phyloP scores from a whole-genome alignment of 768 basidiomycete genomes.

The Clitopilus hobsonii region DNA sequence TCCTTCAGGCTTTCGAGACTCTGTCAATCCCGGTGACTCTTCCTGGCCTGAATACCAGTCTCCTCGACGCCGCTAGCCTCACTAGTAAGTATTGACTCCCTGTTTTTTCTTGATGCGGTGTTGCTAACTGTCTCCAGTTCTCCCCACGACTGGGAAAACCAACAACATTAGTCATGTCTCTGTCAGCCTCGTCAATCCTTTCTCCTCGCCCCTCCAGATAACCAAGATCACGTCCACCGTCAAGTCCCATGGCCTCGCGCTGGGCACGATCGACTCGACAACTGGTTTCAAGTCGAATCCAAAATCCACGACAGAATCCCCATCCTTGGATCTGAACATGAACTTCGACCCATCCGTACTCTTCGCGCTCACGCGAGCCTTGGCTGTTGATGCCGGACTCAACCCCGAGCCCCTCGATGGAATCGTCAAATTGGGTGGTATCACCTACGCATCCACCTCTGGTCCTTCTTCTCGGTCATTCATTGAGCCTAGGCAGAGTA shows the following conservation, averaged over 20 bases:
- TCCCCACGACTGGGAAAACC: conserved; percentile 55
- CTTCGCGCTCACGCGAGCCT: conserved; percentile 65
- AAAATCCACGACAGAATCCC: conserved; percentile 52
- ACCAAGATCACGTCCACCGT: conserved; percentile 59
- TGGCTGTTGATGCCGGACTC: conserved; percentile 61
- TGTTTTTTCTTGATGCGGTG: background rate
- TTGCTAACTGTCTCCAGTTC: conserved; percentile 26
- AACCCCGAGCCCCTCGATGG: conserved; percentile 58
- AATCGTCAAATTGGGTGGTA: conserved; percentile 65
- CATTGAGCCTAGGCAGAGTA: background rate
- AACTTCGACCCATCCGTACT: conserved; percentile 65
- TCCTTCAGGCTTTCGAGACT: conserved; percentile 56
- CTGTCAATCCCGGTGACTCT: conserved; percentile 52
- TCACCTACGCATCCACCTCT: conserved; percentile 45
- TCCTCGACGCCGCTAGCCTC: conserved; percentile 53
- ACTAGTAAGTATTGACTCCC: conserved; percentile 38
- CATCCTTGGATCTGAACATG: conserved; percentile 54
- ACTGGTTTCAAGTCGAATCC: conserved; percentile 49
- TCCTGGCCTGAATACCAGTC: conserved; percentile 53
- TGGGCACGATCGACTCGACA: conserved; percentile 55
- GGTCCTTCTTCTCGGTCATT: background rate
- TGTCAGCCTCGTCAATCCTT: conserved; percentile 63
- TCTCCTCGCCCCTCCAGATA: conserved; percentile 54
- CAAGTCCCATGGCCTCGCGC: conserved; percentile 51
- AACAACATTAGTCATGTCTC: conserved; percentile 65